Evolutionary conservation across 495 filamentous ascomycete species (phyloP), one percentile per base, ranked within the genome.

Genomic region (Penicillium paradoxum): DNA sequence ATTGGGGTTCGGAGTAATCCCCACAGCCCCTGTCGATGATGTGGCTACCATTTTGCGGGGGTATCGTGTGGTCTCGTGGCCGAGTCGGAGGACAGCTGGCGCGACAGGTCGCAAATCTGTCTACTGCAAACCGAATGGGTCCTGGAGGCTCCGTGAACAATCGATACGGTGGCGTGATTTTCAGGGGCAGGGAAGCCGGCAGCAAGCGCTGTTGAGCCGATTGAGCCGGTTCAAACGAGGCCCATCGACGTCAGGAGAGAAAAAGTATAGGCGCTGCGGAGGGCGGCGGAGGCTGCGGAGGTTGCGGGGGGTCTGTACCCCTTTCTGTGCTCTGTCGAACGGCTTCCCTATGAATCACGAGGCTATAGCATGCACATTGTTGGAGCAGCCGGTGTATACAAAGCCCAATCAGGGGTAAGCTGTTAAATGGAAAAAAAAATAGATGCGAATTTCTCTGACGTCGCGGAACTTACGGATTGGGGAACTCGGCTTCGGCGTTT

Each of bases 401-500:
- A 25, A 49, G 27, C 44, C 11, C 13, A 33, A 24, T 43, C 2
- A 53, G 56, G 55, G 49, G 24, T 53, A 51, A 49, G 30, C 37
- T 55, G 45, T 25, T 39, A 36, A 34, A 27, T n/a, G 47, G 29
- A 39, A 29, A 53, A 48, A 22, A 54, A 54, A 48, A 43, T 50
- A 36, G 43, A 51, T 7, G 25, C 32, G 47, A 64, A 54, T 43
- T 58, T 59, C 33, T 24, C 43, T 70, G 63, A 68, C 60, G 64
- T 68, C 56, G 61, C 68, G 67, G 64, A 66, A 53, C 59, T 63
- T 63, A 65, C 69, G 70, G 61, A 62, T 70, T 73, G 59, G 66
- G 60, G 57, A 66, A 58, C 51, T 51, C 53, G 46, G 49, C 43
- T 49, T 59, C 41, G 49, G 53, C 22, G 17, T 33, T 51, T 58